Evolutionary conservation across 139 green algal species (phyloP).

Genomic region (Micromonas pusilla): DNA sequence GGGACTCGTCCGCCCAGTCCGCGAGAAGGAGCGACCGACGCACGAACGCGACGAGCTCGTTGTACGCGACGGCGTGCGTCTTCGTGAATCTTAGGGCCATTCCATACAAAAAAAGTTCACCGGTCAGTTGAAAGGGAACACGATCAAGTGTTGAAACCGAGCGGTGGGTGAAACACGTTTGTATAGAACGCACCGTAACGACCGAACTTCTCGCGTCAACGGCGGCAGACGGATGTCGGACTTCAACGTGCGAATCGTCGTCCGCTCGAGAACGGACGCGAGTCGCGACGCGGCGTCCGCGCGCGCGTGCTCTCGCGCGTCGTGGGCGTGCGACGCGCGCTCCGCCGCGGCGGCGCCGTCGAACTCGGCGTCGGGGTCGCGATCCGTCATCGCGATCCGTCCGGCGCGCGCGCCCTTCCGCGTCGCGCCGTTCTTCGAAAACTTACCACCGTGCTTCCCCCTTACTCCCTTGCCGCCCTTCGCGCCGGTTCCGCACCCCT

Average conservation of each 20-base stretch:
- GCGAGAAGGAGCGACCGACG: constrained; percentile 77
- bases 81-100: no score
- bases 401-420: no score
- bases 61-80: constrained; percentile 77
- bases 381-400: background rate
- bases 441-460: background rate
- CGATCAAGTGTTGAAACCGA: no score
- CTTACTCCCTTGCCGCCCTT: constrained; percentile 31
- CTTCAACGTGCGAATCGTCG: constrained; percentile 80
- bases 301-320: background rate
- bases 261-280: constrained; percentile 50
- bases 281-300: constrained; percentile 42
- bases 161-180: no score
- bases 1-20: constrained; percentile 78
- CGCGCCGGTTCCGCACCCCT: constrained; percentile 31
- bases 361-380: background rate
- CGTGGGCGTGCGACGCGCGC: background rate
- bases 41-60: constrained; percentile 66
- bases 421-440: background rate
- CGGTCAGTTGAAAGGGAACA: no score
- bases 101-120: no score
- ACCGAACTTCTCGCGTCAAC: constrained; percentile 24
- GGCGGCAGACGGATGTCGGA: constrained; percentile 63
- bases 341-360: background rate
- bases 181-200: no score